Base-by-base conservation (phyloP, 2,329 filamentous ascomycete species). In the Escovopsis sp. region DNA sequence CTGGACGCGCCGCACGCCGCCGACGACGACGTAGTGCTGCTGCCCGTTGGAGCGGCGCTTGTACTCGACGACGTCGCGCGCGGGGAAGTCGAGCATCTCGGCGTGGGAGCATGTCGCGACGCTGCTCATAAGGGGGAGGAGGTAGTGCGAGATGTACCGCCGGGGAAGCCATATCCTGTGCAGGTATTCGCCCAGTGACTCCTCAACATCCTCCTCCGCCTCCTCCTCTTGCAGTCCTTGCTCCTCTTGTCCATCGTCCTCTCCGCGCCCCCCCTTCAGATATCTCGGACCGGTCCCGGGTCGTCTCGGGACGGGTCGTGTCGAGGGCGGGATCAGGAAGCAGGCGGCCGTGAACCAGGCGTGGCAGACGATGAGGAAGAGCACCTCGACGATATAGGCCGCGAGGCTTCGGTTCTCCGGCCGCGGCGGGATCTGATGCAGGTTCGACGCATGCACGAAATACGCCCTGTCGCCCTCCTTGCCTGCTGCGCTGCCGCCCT, bases 41-140 rank as follows among this genome's bases (percentile, higher is more conserved):
- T 60, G 55, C 1, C 62, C 52, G 27, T 64, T 55, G 1, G 65
- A 63, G 13, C 50, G 50, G 30, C 54, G 57, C 44, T 68, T 67
- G 47, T 72, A 73, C 11, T 57, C 58, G 16, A 64, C 55, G 4
- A 72, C 38, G 36, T 74, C 70, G 31, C 55, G 60, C 1, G 70
- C 70, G 0, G 70, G 70, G 18, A 70, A 73, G 0, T 50, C 48
- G 1, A 72, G 50, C 3, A 73, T 48, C 21, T 61, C 57, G 2
- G 56, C 51, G 36, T 73, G 70, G 0, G 67, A 58, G 43, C 68
- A 74, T 1, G 69, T 74, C 4, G 63, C 62, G 6, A 73, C 65
- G 39, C 62, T 62, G 34, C 68, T 65, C 27, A 76, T 57, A 5
- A 72, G 52, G 0, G 71, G 71, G 0, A 74, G 50, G 7, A 76